A percentile compares a stretch with the other conserved stretches of the same genome.
These are phyloP conservation scores for Penicillium corylophilum DNA, from an alignment of 2,329 filamentous ascomycete genomes.

Conservation along the genomic window DNA sequence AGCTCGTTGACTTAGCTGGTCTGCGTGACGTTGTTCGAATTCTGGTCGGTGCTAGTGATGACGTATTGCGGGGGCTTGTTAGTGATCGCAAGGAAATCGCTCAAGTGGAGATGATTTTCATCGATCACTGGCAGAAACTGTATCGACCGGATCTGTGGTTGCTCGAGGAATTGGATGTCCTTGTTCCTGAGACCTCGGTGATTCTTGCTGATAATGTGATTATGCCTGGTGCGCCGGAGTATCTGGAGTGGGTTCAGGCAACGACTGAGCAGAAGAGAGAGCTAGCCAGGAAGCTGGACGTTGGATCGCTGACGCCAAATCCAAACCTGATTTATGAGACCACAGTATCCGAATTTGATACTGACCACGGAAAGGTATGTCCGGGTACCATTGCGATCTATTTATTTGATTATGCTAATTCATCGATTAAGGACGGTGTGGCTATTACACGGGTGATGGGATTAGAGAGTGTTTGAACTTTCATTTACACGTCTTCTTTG, in stretches of 20 bases:
- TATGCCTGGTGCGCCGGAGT: conserved; percentile 17
- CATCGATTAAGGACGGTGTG: conserved; percentile 9
- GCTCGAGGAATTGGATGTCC: conserved; percentile 65
- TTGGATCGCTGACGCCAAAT: conserved; percentile 8
- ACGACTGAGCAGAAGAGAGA: conserved; percentile 10
- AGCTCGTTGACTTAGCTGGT: conserved; percentile 68
- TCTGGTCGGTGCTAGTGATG: conserved; percentile 64
- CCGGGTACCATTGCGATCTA: neutral
- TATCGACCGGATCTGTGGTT: conserved; percentile 73
- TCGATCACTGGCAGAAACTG: conserved; percentile 74
- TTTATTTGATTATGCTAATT: neutral
- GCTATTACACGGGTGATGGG: conserved; percentile 10
- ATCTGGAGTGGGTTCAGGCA: conserved; percentile 18
- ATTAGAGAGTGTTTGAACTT: conserved; percentile 20
- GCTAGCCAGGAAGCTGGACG: conserved; percentile 1
- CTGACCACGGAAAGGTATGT: conserved; percentile 14
- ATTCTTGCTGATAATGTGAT: conserved; percentile 20
- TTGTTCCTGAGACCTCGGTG: conserved; percentile 51
- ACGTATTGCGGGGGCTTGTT: conserved; percentile 61
- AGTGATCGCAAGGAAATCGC: conserved; percentile 47
- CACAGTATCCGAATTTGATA: conserved; percentile 10
- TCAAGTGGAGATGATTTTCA: conserved; percentile 67
- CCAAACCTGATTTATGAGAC: conserved; percentile 16
- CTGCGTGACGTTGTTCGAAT: conserved; percentile 65
- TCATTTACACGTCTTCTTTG: neutral